phyloP scores from a whole-genome alignment of 495 filamentous ascomycete genomes.

The Aspergillus affinis region DNA sequence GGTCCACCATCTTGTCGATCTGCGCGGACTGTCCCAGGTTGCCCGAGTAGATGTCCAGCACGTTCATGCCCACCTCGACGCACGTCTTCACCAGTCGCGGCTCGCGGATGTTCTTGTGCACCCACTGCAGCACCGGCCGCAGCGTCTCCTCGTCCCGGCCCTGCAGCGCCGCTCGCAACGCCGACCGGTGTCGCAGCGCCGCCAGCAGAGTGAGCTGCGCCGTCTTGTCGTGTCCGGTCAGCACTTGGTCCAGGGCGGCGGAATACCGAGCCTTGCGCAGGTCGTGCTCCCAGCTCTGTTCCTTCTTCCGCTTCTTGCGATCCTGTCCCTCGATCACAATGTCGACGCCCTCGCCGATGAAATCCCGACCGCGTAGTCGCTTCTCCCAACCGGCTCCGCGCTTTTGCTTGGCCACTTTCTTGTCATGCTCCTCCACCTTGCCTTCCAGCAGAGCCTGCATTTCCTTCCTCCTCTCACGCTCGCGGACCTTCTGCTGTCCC shows the following conservation, averaged over 20 bases:
- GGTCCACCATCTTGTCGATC: slow-evolving; percentile 64
- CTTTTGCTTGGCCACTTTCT: slow-evolving; percentile 61
- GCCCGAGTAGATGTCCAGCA: slow-evolving; percentile 84
- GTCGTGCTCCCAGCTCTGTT: slow-evolving; percentile 75
- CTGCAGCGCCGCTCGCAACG: slow-evolving; percentile 75
- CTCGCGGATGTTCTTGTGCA: slow-evolving; percentile 72
- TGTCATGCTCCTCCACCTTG: slow-evolving; percentile 66
- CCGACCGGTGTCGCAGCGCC: slow-evolving; percentile 83
- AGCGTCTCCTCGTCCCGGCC: slow-evolving; percentile 81
- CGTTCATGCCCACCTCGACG: slow-evolving; percentile 73
- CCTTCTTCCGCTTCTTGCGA: slow-evolving; percentile 53
- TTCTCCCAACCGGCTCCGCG: slow-evolving; percentile 68
- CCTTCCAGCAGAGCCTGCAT: slow-evolving; percentile 83
- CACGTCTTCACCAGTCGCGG: slow-evolving; percentile 74
- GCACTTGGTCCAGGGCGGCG: slow-evolving; percentile 74
- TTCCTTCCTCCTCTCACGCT: slow-evolving; percentile 76
- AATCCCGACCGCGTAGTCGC: slow-evolving; percentile 71
- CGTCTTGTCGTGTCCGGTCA: slow-evolving; percentile 55
- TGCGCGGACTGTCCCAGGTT: slow-evolving; percentile 72
- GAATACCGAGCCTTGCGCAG: slow-evolving; percentile 77
- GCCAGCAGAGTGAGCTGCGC: slow-evolving; percentile 74
- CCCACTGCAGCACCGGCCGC: slow-evolving; percentile 80
- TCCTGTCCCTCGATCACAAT: slow-evolving; percentile 81
- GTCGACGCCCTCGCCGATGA: slow-evolving; percentile 81
- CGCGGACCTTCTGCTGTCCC: slow-evolving; percentile 75